Evolutionary conservation across 2,329 filamentous ascomycete genomes (phyloP), one percentile per base, ranked within the genome.

Genomic region (Hypoxylon sp.): DNA sequence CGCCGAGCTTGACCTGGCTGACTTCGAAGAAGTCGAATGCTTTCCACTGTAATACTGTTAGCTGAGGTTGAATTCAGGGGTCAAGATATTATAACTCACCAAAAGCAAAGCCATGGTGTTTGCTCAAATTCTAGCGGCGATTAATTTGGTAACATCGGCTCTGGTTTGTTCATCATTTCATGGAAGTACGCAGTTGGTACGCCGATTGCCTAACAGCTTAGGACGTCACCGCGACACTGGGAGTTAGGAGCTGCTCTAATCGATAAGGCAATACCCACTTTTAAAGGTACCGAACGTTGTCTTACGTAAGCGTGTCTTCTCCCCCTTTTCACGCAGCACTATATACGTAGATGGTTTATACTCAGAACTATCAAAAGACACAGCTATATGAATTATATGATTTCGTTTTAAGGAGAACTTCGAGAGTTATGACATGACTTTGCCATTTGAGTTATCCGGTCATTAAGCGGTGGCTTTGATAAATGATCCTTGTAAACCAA

Each of bases 11-110:
- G 81, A 98, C 90, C 79, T 92, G 91, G 79, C 90, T 90, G 81
- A 97, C 94, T 83, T 98, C 94, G 88, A 99, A 98, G 90, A 99
- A 99, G 87, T 97, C 95, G 85, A 99, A 99, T 75, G 92, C 91
- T 92, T 98, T 98, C 95, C 96, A 98, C 95, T 97, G 74, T 6
- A 20, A 10, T 17, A 27, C n/a, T 8, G 59, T 75, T 68, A 75
- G 72, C 57, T n/a, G 27, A 53, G 6, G 13, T 3, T 27, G 14
- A 31, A 48, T 33, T 48, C 33, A n/a, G 8, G 11, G 13, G 27
- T 14, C 5, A 46, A 27, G 8, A 17, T 2, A 22, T 11, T 14
- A 56, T 65, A 53, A 8, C 75, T 68, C 68, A 77, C 77, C 74
- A 79, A 62, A 75, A 79, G 77, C 74, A 79, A 73, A 72, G 77